Base-by-base conservation (phyloP, 169 alveolate genomes). In the Blepharisma undulans region DNA sequence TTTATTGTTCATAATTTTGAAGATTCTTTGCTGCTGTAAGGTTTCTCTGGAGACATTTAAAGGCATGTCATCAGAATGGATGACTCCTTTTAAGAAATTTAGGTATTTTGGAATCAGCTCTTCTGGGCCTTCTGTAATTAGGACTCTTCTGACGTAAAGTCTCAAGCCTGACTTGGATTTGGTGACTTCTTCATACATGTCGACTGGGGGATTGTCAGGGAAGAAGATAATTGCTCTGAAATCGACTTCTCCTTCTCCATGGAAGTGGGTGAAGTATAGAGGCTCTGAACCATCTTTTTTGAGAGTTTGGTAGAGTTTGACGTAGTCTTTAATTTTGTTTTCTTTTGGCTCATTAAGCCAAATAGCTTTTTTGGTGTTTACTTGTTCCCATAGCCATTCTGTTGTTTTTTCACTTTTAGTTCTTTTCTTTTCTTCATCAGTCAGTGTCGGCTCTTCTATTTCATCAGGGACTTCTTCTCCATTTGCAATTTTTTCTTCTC, bases 11-110 rank as follows among this genome's bases (percentile, higher is more conserved):
- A 99, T 98, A 77, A 99, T 98, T 89, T 98, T 97, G 87, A 99
- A 92, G 97, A 99, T 97, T 91, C 98, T 98, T 32, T 98, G 94
- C 95, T 98, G 96, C 96, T 99, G 99, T 92, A 99, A 95, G 89
- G 97, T 96, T 96, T 99, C 99, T 93, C 99, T 97, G 89, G 99
- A 98, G 48, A 99, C 99, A 95, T 99, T 98, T 87, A 99, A 95
- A 30, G 99, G 99, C 88, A 99, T 95, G 88, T 98, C 99, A 92
- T 99, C 99, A 59, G 99, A 97, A 95, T 99, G 99, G 66, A 99
- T 99, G 48, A 99, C 99, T 84, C 99, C 99, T 87, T 98, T 98
- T 59, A 98, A 95, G 97, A 98, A 99, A 91, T 98, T 98, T 87
- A 99, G 95, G 88, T 95, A 98, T 94, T 98, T 90, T 36, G 99